Evolutionary conservation across 371 early-diverging fungal genomes (phyloP), one percentile per base, ranked within the genome.

Genomic region (Circinella umbellata): DNA sequence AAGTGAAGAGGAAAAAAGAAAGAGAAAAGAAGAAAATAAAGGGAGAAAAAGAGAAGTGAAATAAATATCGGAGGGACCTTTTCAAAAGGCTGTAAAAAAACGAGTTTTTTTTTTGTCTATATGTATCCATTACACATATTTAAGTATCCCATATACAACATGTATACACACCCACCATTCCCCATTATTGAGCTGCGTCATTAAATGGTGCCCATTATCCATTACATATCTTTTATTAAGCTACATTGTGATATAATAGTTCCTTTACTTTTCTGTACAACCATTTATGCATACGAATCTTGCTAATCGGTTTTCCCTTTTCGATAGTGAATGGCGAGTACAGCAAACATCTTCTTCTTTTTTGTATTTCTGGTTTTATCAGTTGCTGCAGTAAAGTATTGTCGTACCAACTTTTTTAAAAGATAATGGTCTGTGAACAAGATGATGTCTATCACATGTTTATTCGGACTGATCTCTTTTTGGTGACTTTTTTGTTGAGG

Each of bases 1-100:
- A 14, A 51, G 62, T 61, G 48, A 67, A 42, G 49, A 49, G 47
- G 62, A 63, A 57, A 4, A 55, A 54, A 47, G 27, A n/a, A 61
- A 42, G 35, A 18, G 60, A 49, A 47, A 61, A 4, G 47, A 60
- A 5, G 27, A 61, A 49, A 49, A 37, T 10, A 63, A 67, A 57
- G 62, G 35, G 38, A 51, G 39, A 34, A 36, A 67, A 59, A 34
- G 18, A 55, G 13, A 17, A 57, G 39, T 4, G 51, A 27, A 27
- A 27, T 27, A 27, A 27, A 27, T 27, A 27, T 51, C 51, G 51
- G 8, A 13, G 51, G 51, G 15, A 4, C 42, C 42, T 42, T 42
- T 42, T 42, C 5, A 51, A n/a, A n/a, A 51, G 51, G 15, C 8
- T 5, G 51, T 17, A n/a, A n/a, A 51, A n/a, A n/a, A 51, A n/a